These are phyloP conservation scores for Paspalum notatum DNA, from an alignment of 176 grass and related monocot species.

Conservation along the genomic window DNA sequence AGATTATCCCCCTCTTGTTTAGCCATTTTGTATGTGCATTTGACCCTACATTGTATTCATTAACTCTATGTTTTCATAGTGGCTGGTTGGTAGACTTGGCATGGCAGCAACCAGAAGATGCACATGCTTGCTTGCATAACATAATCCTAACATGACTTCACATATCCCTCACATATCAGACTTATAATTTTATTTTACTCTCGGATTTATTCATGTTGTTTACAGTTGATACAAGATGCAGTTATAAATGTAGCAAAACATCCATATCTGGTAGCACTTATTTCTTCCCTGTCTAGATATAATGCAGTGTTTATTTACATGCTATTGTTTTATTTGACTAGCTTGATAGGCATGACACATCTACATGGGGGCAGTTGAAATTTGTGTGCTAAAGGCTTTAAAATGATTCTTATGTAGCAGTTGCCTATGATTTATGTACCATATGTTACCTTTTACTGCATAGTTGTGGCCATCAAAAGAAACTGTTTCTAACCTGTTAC, in stretches of 20 bases:
- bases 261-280: not conserved
- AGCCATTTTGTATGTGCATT: constrained; percentile 1
- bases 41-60: not conserved
- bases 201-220: not conserved
- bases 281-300: not conserved
- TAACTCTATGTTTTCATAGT: not conserved
- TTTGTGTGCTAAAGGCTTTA: not conserved
- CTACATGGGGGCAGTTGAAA: not conserved
- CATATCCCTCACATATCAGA: not conserved
- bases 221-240: not conserved
- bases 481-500: not conserved
- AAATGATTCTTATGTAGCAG: not conserved
- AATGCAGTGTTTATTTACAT: not conserved
- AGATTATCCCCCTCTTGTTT: no score
- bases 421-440: not conserved
- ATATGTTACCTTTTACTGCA: not conserved
- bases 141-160: not conserved
- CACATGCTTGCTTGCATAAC: not conserved
- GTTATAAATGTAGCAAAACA: not conserved
- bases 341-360: not conserved
- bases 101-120: no score
- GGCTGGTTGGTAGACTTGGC: not conserved
- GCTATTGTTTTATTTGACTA: not conserved
- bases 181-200: not conserved
- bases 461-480: constrained; percentile 1